Evolutionary conservation across 768 basidiomycete species (phyloP), one percentile per base, ranked within the genome.

Genomic region (Suillus paluster): DNA sequence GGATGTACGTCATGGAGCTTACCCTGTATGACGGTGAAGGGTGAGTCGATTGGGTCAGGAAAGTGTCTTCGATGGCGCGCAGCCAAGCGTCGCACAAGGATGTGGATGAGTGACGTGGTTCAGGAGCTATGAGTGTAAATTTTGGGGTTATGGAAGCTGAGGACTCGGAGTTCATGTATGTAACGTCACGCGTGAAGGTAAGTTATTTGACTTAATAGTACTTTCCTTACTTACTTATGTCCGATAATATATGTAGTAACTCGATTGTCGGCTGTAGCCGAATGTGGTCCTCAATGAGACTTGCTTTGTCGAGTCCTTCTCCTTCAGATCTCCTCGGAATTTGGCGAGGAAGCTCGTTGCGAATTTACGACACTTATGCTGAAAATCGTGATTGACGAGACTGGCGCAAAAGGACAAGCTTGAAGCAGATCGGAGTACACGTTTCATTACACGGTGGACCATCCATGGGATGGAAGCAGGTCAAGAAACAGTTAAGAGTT

Each of bases 241-340:
- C n/a, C n/a, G n/a, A n/a, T n/a, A n/a, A n/a, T n/a, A n/a, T n/a
- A n/a, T n/a, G 14, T 38, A 38, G 38, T 38, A n/a, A 41, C 39
- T n/a, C n/a, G n/a, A n/a, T n/a, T n/a, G 41, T 41, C 46, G 46
- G 46, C 7, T 15, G 15, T 17, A 25, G 14, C 46, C 23, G 46
- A 8, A 42, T 42, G 41, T 10, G n/a, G 41, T 42, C 17, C 7
- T 15, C 38, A 36, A 36, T 36, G n/a, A 38, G 38, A 12, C 36
- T 38, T 38, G 11, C n/a, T 11, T 38, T 38, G 36, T 38, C 36
- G 36, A 15, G 39, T 39, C 45, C 45, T 46, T 46, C 45, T 21
- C 21, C 23, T 46, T 23, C 12, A 46, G 46, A 54, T 38, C 21
- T 54, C 53, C 53, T 53, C 52, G 50, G 50, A 49, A 44, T 9